Conservation (phyloP, 179 eudicot species). For the Patellifolia procumbens region DNA sequence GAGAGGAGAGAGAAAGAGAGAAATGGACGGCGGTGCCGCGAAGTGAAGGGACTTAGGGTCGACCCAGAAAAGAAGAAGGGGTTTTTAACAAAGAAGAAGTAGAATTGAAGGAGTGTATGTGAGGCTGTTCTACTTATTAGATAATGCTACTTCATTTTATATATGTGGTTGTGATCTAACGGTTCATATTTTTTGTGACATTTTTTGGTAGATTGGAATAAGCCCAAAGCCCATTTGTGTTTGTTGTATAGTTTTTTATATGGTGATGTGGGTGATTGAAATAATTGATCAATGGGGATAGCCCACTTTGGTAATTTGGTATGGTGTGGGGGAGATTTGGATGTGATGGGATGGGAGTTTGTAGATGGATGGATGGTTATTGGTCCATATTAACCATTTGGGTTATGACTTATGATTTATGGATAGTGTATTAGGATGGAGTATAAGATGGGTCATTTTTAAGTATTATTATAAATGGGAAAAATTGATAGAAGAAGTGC, state of each 20-base stretch:
- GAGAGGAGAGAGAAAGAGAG: slow-evolving; percentile 3
- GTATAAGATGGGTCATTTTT: too few species aligned
- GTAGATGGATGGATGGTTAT: too few species aligned
- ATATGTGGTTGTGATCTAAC: slow-evolving; percentile 19
- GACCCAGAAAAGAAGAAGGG: slow-evolving; percentile 6
- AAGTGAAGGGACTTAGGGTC: slow-evolving; percentile 27
- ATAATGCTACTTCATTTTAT: background rate
- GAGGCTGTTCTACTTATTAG: slow-evolving; percentile 12
- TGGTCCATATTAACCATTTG: too few species aligned
- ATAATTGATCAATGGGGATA: background rate
- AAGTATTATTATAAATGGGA: too few species aligned
- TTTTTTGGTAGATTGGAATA: background rate
- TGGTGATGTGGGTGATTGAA: background rate
- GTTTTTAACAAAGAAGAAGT: background rate
- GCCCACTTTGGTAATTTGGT: background rate
- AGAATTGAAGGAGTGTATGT: background rate
- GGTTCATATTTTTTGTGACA: background rate
- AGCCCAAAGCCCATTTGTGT: background rate
- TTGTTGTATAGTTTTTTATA: background rate
- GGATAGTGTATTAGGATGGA: too few species aligned
- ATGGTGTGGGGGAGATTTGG: too few species aligned
- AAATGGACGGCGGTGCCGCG: slow-evolving; percentile 25
- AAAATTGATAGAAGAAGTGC: too few species aligned
- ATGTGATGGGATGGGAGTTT: too few species aligned
- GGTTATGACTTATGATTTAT: too few species aligned